Evolutionary conservation across 331 rosid genomes (phyloP).

Genomic region (Phaseolus coccineus): DNA sequence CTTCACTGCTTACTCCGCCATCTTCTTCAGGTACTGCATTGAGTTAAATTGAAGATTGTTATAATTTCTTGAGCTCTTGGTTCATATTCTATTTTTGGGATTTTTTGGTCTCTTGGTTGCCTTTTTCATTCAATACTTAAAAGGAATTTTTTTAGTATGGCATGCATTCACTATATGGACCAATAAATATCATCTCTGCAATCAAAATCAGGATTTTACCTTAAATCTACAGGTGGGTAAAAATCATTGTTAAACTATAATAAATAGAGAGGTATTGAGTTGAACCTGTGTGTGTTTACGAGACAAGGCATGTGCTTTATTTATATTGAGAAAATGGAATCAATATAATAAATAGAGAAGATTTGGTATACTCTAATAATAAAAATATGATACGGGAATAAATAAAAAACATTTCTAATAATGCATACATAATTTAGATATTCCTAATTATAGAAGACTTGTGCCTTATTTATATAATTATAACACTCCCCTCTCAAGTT

Average conservation of each 20-base stretch:
- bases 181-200: constrained; percentile 14
- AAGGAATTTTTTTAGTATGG: neutral
- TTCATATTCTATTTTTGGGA: neutral
- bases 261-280: too few species aligned
- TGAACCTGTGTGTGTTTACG: too few species aligned
- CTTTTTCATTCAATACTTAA: constrained; percentile 20
- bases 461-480: too few species aligned
- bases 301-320: too few species aligned
- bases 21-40: constrained; percentile 86
- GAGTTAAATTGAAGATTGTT: constrained; percentile 26
- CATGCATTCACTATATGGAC: constrained; percentile 5
- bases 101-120: constrained; percentile 12
- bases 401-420: too few species aligned
- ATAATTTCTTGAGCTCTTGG: constrained; percentile 11
- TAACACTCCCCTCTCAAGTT: too few species aligned
- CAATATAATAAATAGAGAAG: too few species aligned
- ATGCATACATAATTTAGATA: too few species aligned
- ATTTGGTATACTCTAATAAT: too few species aligned
- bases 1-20: constrained; percentile 93
- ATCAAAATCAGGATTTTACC: neutral
- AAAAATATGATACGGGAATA: too few species aligned
- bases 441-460: too few species aligned
- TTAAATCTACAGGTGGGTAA: neutral
- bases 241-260: neutral
- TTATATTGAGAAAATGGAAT: too few species aligned